Conservation (phyloP, 2,329 filamentous ascomycete species). For the Onygena corvina region DNA sequence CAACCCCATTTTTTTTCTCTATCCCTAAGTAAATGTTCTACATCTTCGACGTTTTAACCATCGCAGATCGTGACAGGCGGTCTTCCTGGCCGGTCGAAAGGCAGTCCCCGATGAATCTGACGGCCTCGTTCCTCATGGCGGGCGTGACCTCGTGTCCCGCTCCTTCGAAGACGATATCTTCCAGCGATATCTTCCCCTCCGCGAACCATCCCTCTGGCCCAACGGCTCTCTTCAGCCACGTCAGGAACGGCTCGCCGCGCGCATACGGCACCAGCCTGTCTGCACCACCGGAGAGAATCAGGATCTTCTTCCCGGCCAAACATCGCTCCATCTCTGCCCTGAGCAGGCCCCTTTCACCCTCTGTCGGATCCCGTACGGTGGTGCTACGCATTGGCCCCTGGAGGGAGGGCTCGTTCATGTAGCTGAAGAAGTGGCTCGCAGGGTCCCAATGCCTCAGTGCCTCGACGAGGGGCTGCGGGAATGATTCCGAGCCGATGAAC, state of each 20-base stretch:
- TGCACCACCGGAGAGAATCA: conserved; percentile 42
- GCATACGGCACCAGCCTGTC: conserved; percentile 52
- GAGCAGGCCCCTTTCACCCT: conserved; percentile 34
- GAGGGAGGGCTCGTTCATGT: conserved; percentile 21
- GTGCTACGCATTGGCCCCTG: conserved; percentile 22
- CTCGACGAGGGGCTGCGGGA: conserved; percentile 56
- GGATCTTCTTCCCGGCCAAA: conserved; percentile 42
- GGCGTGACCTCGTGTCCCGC: conserved; percentile 49
- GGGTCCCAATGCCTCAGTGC: conserved; percentile 60
- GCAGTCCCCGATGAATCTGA: conserved; percentile 42
- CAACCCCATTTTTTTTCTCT: background rate
- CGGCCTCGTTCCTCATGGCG: conserved; percentile 44
- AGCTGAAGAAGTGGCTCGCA: conserved; percentile 57
- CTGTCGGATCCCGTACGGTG: conserved; percentile 28
- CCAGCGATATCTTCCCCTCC: conserved; percentile 41
- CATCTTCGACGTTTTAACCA: conserved; percentile 22
- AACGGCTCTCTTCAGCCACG: conserved; percentile 41
- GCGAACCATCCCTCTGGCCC: conserved; percentile 36
- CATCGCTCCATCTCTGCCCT: conserved; percentile 32
- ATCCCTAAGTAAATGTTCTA: background rate
- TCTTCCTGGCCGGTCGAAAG: conserved; percentile 22
- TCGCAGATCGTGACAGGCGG: conserved; percentile 17
- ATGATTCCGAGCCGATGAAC: conserved; percentile 68
- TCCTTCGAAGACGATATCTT: conserved; percentile 45
- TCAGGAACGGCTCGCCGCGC: conserved; percentile 44